phyloP scores from a whole-genome alignment of 2,329 filamentous ascomycete genomes.

The Aureobasidium lini region DNA sequence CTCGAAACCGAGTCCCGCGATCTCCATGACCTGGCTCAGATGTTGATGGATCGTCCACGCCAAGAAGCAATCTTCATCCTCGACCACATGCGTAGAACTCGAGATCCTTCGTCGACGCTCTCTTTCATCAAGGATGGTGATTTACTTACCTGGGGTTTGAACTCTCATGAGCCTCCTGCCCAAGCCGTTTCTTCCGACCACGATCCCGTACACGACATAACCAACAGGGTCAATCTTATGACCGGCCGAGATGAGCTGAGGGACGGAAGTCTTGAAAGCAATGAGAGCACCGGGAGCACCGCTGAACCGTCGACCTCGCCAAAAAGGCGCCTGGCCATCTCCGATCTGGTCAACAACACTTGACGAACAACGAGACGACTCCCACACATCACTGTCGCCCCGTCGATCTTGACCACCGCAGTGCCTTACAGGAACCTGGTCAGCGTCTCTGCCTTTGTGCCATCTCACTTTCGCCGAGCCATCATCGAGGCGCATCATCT shows the following conservation, averaged over 20 bases:
- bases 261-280: background rate
- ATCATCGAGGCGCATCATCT: background rate
- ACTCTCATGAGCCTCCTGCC: background rate
- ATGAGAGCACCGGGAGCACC: background rate
- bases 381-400: background rate
- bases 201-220: background rate
- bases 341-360: slow-evolving; percentile 1
- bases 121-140: slow-evolving; percentile 9
- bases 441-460: too few relatives aligned
- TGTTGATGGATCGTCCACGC: slow-evolving; percentile 9
- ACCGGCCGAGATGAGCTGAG: background rate
- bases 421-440: background rate
- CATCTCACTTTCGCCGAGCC: background rate
- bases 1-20: slow-evolving; percentile 7
- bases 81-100: slow-evolving; percentile 1
- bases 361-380: background rate
- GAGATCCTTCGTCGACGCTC: background rate
- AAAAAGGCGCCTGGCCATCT: slow-evolving; percentile 3
- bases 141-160: slow-evolving; percentile 7
- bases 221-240: background rate
- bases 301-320: background rate
- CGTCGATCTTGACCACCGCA: background rate
- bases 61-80: slow-evolving; percentile 5
- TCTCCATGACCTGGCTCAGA: slow-evolving; percentile 1
- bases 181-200: background rate